These are phyloP conservation scores for Nectriaceae sp. DNA, from an alignment of 2,329 filamentous ascomycete genomes.

Conservation along the genomic window DNA sequence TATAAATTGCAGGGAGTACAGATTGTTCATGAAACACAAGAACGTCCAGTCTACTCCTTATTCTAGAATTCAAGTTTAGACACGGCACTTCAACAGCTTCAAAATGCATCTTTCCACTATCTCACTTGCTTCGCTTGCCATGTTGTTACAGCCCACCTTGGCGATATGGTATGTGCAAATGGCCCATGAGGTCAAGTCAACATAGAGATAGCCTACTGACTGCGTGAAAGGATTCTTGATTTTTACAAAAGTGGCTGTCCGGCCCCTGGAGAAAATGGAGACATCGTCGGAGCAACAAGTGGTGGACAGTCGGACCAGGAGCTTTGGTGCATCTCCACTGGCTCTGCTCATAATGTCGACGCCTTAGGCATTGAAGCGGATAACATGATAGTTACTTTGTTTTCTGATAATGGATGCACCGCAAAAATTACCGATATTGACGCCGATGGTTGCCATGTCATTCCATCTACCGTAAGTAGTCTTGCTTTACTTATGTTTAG, in stretches of 20 bases:
- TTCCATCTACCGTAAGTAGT: background rate
- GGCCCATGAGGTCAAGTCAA: background rate
- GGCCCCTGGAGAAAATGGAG: background rate
- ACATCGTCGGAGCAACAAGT: background rate
- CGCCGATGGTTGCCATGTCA: background rate
- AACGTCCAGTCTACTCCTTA: too few species aligned
- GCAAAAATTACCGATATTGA: background rate
- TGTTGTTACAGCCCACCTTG: background rate
- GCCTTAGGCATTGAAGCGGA: background rate
- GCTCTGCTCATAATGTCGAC: background rate
- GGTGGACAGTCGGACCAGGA: background rate
- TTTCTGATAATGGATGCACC: background rate
- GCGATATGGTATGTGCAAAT: background rate
- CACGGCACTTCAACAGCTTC: too few species aligned
- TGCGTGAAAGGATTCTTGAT: background rate
- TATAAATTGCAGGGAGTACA: too few species aligned
- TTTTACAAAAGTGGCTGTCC: background rate
- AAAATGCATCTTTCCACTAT: background rate
- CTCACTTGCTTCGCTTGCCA: background rate
- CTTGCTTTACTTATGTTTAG: background rate
- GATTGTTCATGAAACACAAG: too few species aligned
- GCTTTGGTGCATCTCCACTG: background rate
- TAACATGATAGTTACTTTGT: background rate
- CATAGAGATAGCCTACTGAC: background rate
- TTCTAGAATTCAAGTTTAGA: too few species aligned